Percentiles rank a stretch among this genome's conserved stretches.
phyloP scores from a whole-genome alignment of 495 filamentous ascomycete genomes.

The Zalerion maritima region DNA sequence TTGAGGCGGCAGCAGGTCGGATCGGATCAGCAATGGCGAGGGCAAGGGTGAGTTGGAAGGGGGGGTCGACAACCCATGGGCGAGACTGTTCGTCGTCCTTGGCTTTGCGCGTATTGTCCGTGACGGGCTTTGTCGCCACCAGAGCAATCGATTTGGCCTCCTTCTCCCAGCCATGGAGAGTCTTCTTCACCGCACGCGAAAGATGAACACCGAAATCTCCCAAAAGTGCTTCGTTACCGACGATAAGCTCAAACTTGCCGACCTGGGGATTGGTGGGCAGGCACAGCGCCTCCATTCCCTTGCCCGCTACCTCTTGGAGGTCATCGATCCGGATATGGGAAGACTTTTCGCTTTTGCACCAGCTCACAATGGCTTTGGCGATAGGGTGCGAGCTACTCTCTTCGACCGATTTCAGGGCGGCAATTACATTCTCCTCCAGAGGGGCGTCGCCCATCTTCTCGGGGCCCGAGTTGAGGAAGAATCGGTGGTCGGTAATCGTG shows the following conservation, averaged over 20 bases:
- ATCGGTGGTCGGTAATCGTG: slow-evolving; percentile 56
- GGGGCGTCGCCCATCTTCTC: no score
- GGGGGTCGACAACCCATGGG: slow-evolving; percentile 3
- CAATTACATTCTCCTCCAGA: slow-evolving; percentile 19
- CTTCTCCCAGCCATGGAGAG: slow-evolving; percentile 50
- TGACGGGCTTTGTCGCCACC: slow-evolving; percentile 31
- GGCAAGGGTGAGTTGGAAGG: slow-evolving; percentile 31
- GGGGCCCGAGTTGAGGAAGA: no score
- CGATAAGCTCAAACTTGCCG: slow-evolving; percentile 47
- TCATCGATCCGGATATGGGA: slow-evolving; percentile 25
- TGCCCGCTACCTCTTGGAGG: slow-evolving; percentile 65
- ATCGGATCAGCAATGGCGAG: slow-evolving; percentile 58
- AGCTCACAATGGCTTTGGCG: slow-evolving; percentile 62
- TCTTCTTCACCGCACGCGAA: slow-evolving; percentile 16
- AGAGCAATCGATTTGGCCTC: slow-evolving; percentile 63
- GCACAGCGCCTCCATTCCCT: slow-evolving; percentile 64
- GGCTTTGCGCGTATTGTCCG: background rate
- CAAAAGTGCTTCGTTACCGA: slow-evolving; percentile 76
- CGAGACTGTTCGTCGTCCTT: no score
- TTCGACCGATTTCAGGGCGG: slow-evolving; percentile 53
- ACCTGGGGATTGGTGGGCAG: slow-evolving; percentile 16
- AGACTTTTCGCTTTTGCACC: slow-evolving; percentile 36
- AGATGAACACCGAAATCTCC: slow-evolving; percentile 24
- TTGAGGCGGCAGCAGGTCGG: slow-evolving; percentile 53
- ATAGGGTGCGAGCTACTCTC: slow-evolving; percentile 78